A percentile compares a stretch with the other conserved stretches of the same genome.
phyloP scores from a whole-genome alignment of 176 grass and related monocot genomes.

The Triticum aestivum region DNA sequence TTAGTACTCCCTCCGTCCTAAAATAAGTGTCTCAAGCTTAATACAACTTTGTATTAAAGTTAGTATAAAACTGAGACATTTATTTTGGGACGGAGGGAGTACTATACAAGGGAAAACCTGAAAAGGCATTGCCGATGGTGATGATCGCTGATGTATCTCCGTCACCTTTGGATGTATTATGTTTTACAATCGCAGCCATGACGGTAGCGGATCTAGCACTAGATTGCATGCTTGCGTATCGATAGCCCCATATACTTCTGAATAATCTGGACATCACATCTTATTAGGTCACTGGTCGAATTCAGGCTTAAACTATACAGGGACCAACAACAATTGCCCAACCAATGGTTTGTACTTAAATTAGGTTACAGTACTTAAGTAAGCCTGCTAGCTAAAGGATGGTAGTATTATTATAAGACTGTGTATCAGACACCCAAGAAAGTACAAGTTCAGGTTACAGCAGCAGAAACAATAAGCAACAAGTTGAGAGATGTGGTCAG shows the following conservation, averaged over 20 bases:
- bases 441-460: background rate
- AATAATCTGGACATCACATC: conserved; percentile 20
- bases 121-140: background rate
- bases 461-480: background rate
- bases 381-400: background rate
- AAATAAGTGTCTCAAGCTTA: no score
- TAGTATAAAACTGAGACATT: no score
- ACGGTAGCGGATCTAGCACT: conserved; percentile 30
- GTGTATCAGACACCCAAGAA: background rate
- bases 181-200: background rate
- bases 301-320: conserved; percentile 30
- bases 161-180: conserved; percentile 14
- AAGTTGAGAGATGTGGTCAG: background rate
- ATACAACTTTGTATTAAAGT: no score
- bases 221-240: conserved; percentile 39
- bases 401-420: background rate
- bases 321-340: conserved; percentile 43
- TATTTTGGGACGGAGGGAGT: no score
- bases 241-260: conserved; percentile 20
- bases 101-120: background rate
- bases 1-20: background rate
- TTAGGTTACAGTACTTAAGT: background rate
- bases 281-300: conserved; percentile 43
- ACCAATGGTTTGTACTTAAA: conserved; percentile 19
- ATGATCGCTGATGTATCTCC: background rate